Conservation (phyloP, 345 rosid species). For the Eucalyptus curtisii region DNA sequence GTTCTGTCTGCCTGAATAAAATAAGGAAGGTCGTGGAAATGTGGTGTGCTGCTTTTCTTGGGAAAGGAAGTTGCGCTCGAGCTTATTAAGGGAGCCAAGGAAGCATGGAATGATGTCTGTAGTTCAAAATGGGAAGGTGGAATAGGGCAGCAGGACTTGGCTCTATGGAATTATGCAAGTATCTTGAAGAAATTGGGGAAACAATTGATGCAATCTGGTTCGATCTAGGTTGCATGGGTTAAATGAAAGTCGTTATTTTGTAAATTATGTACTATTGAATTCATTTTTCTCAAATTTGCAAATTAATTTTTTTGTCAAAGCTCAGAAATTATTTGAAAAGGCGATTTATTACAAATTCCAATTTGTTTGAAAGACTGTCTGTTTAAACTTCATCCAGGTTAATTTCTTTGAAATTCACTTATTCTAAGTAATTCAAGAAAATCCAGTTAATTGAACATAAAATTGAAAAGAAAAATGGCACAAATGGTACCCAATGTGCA, state of each 20-base stretch:
- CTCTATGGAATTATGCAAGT: background rate
- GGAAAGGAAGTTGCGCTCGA: background rate
- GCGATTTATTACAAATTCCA: background rate
- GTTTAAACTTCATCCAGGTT: background rate
- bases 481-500: too few species aligned
- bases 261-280: background rate
- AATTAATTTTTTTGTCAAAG: background rate
- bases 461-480: background rate
- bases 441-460: background rate
- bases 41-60: background rate
- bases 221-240: background rate
- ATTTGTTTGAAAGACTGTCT: accelerated
- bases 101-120: background rate
- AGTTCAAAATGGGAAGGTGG: background rate
- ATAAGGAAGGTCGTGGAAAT: background rate
- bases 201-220: background rate
- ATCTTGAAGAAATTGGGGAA: background rate
- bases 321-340: background rate
- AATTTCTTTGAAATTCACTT: background rate
- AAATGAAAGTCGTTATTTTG: background rate
- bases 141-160: background rate
- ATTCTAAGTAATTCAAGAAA: background rate
- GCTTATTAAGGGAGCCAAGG: background rate
- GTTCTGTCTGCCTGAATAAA: background rate
- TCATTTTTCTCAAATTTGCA: background rate